phyloP scores from a whole-genome alignment of 129 eudicot species.

The Oenanthe sinensis region DNA sequence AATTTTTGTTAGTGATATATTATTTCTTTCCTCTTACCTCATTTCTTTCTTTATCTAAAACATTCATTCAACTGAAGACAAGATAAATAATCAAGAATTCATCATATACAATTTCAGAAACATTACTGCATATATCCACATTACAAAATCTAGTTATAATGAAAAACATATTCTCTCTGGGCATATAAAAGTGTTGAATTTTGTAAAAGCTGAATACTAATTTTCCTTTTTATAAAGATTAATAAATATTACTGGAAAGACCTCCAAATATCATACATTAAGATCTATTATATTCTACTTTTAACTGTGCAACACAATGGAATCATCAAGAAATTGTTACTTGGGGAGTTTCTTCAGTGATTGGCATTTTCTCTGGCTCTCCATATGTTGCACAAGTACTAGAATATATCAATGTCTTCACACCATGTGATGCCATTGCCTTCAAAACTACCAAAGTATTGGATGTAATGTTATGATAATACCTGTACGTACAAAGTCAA shows the following conservation, averaged over 20 bases:
- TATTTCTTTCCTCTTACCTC: background rate
- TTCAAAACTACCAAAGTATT: constrained; percentile 69
- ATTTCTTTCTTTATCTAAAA: background rate
- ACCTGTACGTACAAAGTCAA: constrained; percentile 35
- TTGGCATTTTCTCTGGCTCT: constrained; percentile 89
- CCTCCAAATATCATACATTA: background rate
- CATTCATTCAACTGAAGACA: background rate
- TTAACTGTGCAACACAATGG: background rate
- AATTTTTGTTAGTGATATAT: background rate
- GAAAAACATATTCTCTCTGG: background rate
- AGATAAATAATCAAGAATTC: background rate
- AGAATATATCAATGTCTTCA: constrained; percentile 66
- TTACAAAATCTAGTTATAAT: background rate
- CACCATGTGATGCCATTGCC: constrained; percentile 68
- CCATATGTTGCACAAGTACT: constrained; percentile 96
- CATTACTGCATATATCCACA: background rate
- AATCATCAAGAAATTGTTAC: constrained; percentile 20
- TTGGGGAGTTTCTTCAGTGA: constrained; percentile 89
- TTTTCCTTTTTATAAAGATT: background rate
- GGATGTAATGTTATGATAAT: constrained; percentile 88
- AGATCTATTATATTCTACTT: background rate
- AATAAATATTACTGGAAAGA: background rate
- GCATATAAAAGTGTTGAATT: background rate
- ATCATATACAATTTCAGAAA: background rate
- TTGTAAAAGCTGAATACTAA: background rate